Evolutionary conservation across 352 stramenopile genomes (phyloP), one percentile per base, ranked within the genome.

Genomic region (Elongisporangium undulatum): DNA sequence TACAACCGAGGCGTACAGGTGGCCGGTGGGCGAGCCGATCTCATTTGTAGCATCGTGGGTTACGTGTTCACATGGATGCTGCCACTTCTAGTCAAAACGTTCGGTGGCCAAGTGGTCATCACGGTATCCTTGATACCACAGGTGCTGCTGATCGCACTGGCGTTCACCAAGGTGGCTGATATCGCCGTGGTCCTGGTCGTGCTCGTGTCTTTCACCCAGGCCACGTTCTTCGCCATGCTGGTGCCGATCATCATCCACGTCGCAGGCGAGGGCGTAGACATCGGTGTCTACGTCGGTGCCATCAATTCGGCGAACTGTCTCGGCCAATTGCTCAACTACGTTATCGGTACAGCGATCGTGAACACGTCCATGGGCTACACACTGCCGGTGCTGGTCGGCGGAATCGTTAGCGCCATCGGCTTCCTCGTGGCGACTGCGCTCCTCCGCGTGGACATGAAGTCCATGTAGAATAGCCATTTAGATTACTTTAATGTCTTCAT

Each of bases 221-320:
- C 71, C 3, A 71, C 67, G 0, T 61, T 85, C 38, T 85, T 86
- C 39, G 70, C 76, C 1, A 60, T 89, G 34, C 61, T 84, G 24
- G 77, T 87, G 56, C 82, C 81, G 0, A 59, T 89, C 0, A 82
- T 87, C 16, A 66, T 90, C 24, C 77, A 89, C 60, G 67, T 87
- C 2, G 76, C 84, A 22, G 81, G 81, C 8, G 54, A 70, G 2
- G 67, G 69, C 0, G 63, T 64, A 9, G 67, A 82, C 13, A 76
- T 89, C 19, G 81, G 81, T 3, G 74, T 90, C 51, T 89, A 82
- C 59, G 75, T 87, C 7, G 81, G 81, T 1, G 78, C 78, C 7
- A 62, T 91, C 56, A 91, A 89, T 66, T 89, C 78, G n/a, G 76
- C 81, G 8, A 83, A 83, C 49, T 87, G 76, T 64, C 69, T 85